phyloP scores from a whole-genome alignment of 768 basidiomycete genomes.

The Tylopilus cervinicoccineus region DNA sequence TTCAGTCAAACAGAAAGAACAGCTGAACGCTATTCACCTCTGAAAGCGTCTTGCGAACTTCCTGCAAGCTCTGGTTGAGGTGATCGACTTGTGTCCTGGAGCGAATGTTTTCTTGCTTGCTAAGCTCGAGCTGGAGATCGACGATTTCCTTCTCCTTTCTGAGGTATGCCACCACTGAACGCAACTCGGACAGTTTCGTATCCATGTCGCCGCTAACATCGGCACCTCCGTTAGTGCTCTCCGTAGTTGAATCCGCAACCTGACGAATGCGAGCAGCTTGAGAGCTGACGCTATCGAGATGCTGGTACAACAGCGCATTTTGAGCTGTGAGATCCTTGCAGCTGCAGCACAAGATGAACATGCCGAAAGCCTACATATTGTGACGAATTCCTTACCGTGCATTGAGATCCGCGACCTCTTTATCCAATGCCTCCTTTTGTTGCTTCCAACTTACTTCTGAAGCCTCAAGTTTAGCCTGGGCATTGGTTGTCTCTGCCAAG shows the following conservation, averaged over 20 bases:
- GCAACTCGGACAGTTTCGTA: conserved; percentile 65
- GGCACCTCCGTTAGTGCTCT: conserved; percentile 37
- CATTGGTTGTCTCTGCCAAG: conserved; percentile 63
- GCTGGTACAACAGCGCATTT: conserved; percentile 74
- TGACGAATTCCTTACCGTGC: conserved; percentile 46
- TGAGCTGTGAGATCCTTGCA: conserved; percentile 72
- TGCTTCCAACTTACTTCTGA: conserved; percentile 80
- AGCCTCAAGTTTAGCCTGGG: conserved; percentile 62
- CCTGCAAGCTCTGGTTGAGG: conserved; percentile 63
- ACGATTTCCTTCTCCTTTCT: conserved; percentile 92
- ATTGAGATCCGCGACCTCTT: conserved; percentile 71
- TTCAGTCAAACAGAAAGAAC: conserved; percentile 1
- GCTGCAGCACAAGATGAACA: conserved; percentile 33
- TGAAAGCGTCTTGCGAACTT: conserved; percentile 63
- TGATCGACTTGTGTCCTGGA: conserved; percentile 76
- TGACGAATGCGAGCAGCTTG: conserved; percentile 80
- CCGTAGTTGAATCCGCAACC: conserved; percentile 53
- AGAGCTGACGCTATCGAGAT: conserved; percentile 78
- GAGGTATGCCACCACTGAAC: conserved; percentile 75
- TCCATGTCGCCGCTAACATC: conserved; percentile 52
- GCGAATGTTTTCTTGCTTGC: conserved; percentile 70
- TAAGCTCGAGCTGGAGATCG: conserved; percentile 80
- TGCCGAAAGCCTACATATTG: background rate
- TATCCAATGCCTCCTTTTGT: conserved; percentile 73
- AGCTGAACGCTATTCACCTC: conserved; percentile 43